Evolutionary conservation across 2,329 filamentous ascomycete genomes (phyloP), one percentile per base, ranked within the genome.

Genomic region (Colletotrichum lini): DNA sequence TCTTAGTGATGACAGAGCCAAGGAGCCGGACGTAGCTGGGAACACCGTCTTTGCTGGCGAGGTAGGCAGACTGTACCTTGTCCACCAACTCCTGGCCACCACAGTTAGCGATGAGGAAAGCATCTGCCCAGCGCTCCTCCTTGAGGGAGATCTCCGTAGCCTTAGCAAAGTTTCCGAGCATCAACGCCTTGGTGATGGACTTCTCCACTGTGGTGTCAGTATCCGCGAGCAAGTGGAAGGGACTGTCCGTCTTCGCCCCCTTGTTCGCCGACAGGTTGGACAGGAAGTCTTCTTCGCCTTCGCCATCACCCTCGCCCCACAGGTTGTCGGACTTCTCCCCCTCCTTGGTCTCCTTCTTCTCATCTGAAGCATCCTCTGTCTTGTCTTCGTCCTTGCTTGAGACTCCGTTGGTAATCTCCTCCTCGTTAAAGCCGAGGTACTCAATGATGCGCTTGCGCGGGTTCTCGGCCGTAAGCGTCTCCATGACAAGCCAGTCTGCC

Each of bases 101-200:
- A 77, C 95, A 98, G 77, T 98, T 98, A 57, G 97, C 96, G 79
- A 99, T 96, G 85, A 99, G 94, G 83, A 99, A 98, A 49, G 96
- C 96, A 83, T 99, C 96, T 0, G 96, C 96, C 80, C 98, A 91
- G 64, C 95, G 91, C 74, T 97, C 91, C 81, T 98, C 94, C 77
- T 94, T 91, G 18, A 99, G 84, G 76, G 95, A 98, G 62, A 98
- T 90, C 67, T 97, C 93, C 69, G 97, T 92, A 21, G 96, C 96
- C 79, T 93, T 93, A 68, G 95, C 91, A 77, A 99, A 99, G 74
- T 97, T 90, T 9, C 96, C 96, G 12, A 98, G 87, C 84, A 98
- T 93, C 70, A 99, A 84, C 42, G 96, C 93, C 76, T 90, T 92
- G 4, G 96, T 98, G 74, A 99, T 95, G 68, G 90, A 88, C 82